These are phyloP conservation scores for Phytophthora constricta DNA, from an alignment of 352 stramenopile species.

Conservation along the genomic window DNA sequence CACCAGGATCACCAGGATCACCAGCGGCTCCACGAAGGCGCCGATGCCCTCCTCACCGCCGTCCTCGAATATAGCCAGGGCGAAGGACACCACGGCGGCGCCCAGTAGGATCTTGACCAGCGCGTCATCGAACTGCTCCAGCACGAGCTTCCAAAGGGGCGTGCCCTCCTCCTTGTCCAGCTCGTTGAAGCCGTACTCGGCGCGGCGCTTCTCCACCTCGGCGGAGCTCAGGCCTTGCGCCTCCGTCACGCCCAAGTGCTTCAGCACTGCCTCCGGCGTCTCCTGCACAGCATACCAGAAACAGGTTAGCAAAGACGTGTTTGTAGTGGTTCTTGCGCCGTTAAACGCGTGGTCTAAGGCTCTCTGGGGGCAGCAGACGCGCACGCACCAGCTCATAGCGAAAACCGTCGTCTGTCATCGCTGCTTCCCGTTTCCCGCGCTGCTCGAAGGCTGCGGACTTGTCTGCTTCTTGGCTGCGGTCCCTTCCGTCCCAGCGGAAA, in stretches of 20 bases:
- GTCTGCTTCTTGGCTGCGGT: not conserved
- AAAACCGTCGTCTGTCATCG: constrained; percentile 35
- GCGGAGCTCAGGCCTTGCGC: constrained; percentile 54
- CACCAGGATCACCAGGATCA: constrained; percentile 97
- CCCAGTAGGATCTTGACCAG: constrained; percentile 98
- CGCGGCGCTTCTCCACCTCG: constrained; percentile 65
- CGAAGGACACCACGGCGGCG: constrained; percentile 94
- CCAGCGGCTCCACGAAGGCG: constrained; percentile 96
- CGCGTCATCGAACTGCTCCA: constrained; percentile 99
- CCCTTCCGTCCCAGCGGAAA: not conserved
- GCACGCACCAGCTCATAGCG: constrained; percentile 52
- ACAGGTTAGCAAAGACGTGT: too few relatives aligned
- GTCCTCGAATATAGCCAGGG: constrained; percentile 94
- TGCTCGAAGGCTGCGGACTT: not conserved
- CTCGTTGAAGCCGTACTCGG: constrained; percentile 84
- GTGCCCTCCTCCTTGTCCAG: constrained; percentile 91
- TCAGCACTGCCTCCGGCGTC: constrained; percentile 75
- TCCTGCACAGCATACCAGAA: constrained; percentile 32
- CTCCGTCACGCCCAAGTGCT: constrained; percentile 80
- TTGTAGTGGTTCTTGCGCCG: too few relatives aligned
- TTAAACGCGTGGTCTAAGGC: too few relatives aligned
- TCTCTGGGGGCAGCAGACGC: constrained; percentile 2
- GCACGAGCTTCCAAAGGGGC: constrained; percentile 93
- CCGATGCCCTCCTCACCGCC: constrained; percentile 83
- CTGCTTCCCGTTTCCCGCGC: constrained; percentile 1